Evolutionary conservation across 805 yeast genomes (phyloP).

Genomic region (Candida maris): DNA sequence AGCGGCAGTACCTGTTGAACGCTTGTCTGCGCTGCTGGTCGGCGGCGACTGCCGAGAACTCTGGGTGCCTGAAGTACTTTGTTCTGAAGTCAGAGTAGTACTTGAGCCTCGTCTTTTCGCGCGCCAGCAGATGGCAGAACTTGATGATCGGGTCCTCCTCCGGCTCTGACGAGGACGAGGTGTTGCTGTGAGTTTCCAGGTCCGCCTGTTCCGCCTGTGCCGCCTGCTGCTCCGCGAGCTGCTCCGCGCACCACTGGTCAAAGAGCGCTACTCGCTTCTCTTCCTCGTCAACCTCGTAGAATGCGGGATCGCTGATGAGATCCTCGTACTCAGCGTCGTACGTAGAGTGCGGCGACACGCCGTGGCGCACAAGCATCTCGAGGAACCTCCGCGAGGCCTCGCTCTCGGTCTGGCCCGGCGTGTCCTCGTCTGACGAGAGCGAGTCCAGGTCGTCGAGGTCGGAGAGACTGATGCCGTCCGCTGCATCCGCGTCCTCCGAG

Average conservation of each 20-base stretch:
- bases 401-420: slow-evolving; percentile 2
- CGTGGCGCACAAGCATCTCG: slow-evolving; percentile 10
- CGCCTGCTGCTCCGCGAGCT: neutral
- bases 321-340: slow-evolving; percentile 23
- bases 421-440: slow-evolving; percentile 2
- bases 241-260: slow-evolving; percentile 21
- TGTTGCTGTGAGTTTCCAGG: neutral
- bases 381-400: slow-evolving; percentile 8
- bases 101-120: slow-evolving; percentile 11
- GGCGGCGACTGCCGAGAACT: slow-evolving; percentile 11
- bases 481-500: neutral
- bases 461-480: slow-evolving; percentile 1
- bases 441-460: slow-evolving; percentile 6
- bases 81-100: slow-evolving; percentile 30
- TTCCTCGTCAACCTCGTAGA: slow-evolving; percentile 18
- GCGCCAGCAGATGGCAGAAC: slow-evolving; percentile 9
- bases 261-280: slow-evolving; percentile 17
- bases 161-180: slow-evolving; percentile 1
- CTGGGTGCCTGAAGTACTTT: slow-evolving; percentile 11
- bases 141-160: slow-evolving; percentile 2
- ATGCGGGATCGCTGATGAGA: slow-evolving; percentile 22
- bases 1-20: slow-evolving; percentile 13
- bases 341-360: slow-evolving; percentile 20
- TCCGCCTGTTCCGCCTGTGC: slow-evolving; percentile 1
- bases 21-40: slow-evolving; percentile 17